Base-by-base conservation (phyloP, 2,329 filamentous ascomycete genomes). In the Metarhizium guizhouense region DNA sequence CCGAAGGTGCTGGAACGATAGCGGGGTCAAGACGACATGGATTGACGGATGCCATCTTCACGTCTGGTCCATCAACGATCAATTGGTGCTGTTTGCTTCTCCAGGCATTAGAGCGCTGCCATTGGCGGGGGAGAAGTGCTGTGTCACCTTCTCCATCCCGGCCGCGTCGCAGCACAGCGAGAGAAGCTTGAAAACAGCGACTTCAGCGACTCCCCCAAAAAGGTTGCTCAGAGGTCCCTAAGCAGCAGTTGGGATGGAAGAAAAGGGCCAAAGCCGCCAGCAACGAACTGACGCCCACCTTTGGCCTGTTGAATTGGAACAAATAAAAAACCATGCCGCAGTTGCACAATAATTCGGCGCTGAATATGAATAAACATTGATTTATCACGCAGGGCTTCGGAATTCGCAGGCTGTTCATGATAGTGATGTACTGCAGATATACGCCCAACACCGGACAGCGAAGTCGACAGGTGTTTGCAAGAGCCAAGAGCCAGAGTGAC, bases 1-100 rank as follows among this genome's bases (percentile, higher is more conserved):
- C 56, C 54, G 60, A 61, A 62, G 61, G 51, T 57, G 56, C 61
- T 57, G 61, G 61, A 61, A 60, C 58, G 59, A 58, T 36, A 47
- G 55, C 48, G 55, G 32, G 47, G 38, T 51, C 40, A 34, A 38
- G 16, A 14, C 30, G 25, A 42, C 43, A 10, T 32, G 18, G 47
- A 25, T 25, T 25, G 25, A 25, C 25, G 25, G 25, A 25, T 25
- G 25, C 25, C 25, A 25, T 25, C 25, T 25, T 25, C 25, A 25
- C 25, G 25, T 25, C 25, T 25, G 25, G 25, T 25, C 25, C 25
- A 25, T 25, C 25, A 25, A 25, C 4, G 25, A 25, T 25, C 25
- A 25, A 25, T 47, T 52, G 54, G 45, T 48, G 8, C 43, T 30
- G 4, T 13, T 29, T 20, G 45, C 43, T 29, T 10, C 4, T 2